These are phyloP conservation scores for Gentiana dahurica DNA, from an alignment of 257 asterid genomes.

Conservation along the genomic window DNA sequence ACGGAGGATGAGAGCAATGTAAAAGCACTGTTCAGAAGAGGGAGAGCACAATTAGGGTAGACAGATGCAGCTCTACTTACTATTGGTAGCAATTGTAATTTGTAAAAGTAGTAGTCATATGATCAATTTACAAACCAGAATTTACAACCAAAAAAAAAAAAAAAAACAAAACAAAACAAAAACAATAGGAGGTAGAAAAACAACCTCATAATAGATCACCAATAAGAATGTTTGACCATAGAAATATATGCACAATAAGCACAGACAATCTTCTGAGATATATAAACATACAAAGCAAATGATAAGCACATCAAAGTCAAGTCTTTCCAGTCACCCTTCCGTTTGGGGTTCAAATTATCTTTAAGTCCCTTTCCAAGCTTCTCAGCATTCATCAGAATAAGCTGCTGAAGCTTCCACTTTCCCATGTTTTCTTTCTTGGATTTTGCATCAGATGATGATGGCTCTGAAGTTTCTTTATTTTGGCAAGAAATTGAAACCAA, in stretches of 20 bases:
- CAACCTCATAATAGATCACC: constrained; percentile 17
- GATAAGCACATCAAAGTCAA: constrained; percentile 70
- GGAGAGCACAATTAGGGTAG: constrained; percentile 91
- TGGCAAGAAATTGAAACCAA: constrained; percentile 29
- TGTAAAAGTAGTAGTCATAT: constrained; percentile 37
- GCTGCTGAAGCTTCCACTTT: constrained; percentile 14
- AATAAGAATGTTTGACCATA: constrained; percentile 25
- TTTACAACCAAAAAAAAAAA: constrained; percentile 81
- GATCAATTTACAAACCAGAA: constrained; percentile 66
- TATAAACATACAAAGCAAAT: constrained; percentile 81
- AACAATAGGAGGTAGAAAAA: too few relatives aligned
- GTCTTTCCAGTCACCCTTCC: constrained; percentile 93
- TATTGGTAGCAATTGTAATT: constrained; percentile 65
- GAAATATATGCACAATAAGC: constrained; percentile 81
- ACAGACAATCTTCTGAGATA: constrained; percentile 89
- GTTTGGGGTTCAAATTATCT: constrained; percentile 63
- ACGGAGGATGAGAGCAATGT: constrained; percentile 76
- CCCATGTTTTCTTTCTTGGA: constrained; percentile 20
- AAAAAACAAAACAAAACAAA: too few relatives aligned
- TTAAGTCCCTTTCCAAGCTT: constrained; percentile 42
- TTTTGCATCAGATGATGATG: constrained; percentile 2
- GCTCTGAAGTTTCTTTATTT: constrained; percentile 13
- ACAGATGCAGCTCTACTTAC: constrained; percentile 79
- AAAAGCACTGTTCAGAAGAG: constrained; percentile 84
- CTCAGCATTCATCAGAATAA: constrained; percentile 22